These are phyloP conservation scores for Hypoxylon sp. DNA, from an alignment of 2,329 filamentous ascomycete genomes.

Conservation along the genomic window DNA sequence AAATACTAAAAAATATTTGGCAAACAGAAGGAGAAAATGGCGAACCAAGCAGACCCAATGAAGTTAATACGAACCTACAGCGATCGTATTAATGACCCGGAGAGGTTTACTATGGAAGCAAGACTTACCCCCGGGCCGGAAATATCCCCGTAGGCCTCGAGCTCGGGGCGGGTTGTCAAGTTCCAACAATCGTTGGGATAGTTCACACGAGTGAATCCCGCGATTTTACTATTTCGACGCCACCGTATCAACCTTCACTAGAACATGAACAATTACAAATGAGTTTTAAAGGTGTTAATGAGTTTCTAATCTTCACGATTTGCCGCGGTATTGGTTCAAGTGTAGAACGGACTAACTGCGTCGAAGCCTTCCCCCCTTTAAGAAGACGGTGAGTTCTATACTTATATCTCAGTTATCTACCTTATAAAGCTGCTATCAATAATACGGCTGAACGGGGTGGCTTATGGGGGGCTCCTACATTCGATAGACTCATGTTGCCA, in stretches of 20 bases:
- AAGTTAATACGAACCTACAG: background rate
- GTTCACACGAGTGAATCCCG: background rate
- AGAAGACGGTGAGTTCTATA: too few relatives aligned
- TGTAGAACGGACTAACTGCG: too few relatives aligned
- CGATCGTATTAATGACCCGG: background rate
- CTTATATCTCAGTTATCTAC: too few relatives aligned
- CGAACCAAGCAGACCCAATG: background rate
- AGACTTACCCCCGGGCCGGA: background rate
- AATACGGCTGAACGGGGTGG: too few relatives aligned
- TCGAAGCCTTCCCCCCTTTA: too few relatives aligned
- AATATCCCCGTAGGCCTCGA: constrained; percentile 1
- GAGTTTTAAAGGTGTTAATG: background rate
- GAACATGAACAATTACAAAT: background rate
- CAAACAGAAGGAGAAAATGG: background rate
- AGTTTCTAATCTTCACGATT: background rate
- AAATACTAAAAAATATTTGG: background rate
- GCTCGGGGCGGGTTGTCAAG: background rate
- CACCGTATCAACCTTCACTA: background rate
- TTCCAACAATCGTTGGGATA: background rate
- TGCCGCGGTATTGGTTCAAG: too few relatives aligned
- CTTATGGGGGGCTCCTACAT: too few relatives aligned
- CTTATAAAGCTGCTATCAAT: too few relatives aligned
- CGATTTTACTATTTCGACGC: background rate
- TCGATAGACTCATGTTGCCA: too few relatives aligned
- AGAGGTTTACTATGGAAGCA: background rate